Evolutionary conservation across 1,284 basidiomycete genomes (phyloP).

Genomic region (Microbotryum lychnidis-dioicae): DNA sequence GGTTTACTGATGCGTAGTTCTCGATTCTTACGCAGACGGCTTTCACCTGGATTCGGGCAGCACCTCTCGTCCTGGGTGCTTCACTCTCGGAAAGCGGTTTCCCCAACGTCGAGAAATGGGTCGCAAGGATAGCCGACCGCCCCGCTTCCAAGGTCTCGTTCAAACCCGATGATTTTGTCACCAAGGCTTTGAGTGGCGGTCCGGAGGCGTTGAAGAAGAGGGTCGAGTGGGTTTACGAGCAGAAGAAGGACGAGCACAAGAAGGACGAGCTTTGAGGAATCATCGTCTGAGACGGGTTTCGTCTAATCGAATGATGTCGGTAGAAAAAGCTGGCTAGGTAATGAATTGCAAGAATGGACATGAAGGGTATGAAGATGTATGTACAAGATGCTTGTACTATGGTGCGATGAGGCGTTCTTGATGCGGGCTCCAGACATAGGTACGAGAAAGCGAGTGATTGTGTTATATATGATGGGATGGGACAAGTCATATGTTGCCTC

Average conservation of each 20-base stretch:
- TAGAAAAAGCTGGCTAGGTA: too few species aligned
- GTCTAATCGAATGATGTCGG: too few species aligned
- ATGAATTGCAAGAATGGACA: too few species aligned
- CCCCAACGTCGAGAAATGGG: conserved; percentile 51
- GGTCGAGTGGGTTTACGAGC: conserved; percentile 15
- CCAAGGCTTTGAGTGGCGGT: conserved; percentile 14
- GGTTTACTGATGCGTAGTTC: too few species aligned
- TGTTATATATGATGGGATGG: too few species aligned
- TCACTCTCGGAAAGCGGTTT: conserved; percentile 40
- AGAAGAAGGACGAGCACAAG: conserved; percentile 1
- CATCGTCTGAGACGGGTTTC: too few species aligned
- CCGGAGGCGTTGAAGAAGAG: conserved; percentile 10
- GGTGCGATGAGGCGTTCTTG: too few species aligned
- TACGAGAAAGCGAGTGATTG: too few species aligned
- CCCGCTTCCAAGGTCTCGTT: conserved; percentile 40
- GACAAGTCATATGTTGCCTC: too few species aligned
- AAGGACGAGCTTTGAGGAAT: conserved; percentile 14
- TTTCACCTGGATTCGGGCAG: conserved; percentile 21
- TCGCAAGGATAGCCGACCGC: conserved; percentile 44
- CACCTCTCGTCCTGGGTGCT: conserved; percentile 12
- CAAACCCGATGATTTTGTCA: conserved; percentile 6
- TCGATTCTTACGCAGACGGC: not conserved
- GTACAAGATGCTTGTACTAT: too few species aligned
- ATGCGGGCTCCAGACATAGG: too few species aligned
- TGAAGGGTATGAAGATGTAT: too few species aligned